These are phyloP conservation scores for Colletotrichum caudatum DNA, from an alignment of 2,329 filamentous ascomycete species.

Conservation along the genomic window DNA sequence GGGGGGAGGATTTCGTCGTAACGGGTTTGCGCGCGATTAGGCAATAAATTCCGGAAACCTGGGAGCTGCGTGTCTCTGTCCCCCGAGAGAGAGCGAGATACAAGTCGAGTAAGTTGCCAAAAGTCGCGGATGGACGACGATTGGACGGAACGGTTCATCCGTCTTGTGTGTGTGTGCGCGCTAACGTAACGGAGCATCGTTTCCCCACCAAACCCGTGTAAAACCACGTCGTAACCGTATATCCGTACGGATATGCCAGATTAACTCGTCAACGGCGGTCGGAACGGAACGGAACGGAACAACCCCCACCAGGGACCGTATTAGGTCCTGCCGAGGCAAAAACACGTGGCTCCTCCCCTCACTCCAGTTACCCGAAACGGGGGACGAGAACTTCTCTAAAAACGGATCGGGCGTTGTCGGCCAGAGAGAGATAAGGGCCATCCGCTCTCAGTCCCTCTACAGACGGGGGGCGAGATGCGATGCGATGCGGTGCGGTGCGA, in stretches of 20 bases:
- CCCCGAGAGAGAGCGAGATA: not conserved
- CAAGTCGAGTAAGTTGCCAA: not conserved
- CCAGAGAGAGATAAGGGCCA: not conserved
- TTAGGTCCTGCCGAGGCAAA: not conserved
- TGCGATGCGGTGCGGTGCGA: too few relatives aligned
- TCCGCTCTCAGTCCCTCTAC: not conserved
- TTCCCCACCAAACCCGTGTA: not conserved
- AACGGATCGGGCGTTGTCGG: constrained; percentile 7
- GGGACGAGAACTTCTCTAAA: not conserved
- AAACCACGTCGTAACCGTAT: not conserved
- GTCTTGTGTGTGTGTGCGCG: not conserved
- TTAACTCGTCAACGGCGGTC: not conserved
- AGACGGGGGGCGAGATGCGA: too few relatives aligned
- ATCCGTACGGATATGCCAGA: not conserved
- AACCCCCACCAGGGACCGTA: not conserved
- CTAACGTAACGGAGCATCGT: constrained; percentile 1
- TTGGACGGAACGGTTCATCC: constrained; percentile 25
- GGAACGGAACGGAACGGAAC: too few relatives aligned
- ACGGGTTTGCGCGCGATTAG: not conserved
- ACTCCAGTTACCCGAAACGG: constrained; percentile 8
- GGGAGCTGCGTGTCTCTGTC: not conserved
- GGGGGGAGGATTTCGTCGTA: not conserved
- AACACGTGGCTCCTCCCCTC: not conserved
- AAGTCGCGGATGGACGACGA: not conserved
- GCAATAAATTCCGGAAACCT: not conserved